Base-by-base conservation (phyloP, 371 early-diverging fungal genomes). In the Rhizomucor pusillus region DNA sequence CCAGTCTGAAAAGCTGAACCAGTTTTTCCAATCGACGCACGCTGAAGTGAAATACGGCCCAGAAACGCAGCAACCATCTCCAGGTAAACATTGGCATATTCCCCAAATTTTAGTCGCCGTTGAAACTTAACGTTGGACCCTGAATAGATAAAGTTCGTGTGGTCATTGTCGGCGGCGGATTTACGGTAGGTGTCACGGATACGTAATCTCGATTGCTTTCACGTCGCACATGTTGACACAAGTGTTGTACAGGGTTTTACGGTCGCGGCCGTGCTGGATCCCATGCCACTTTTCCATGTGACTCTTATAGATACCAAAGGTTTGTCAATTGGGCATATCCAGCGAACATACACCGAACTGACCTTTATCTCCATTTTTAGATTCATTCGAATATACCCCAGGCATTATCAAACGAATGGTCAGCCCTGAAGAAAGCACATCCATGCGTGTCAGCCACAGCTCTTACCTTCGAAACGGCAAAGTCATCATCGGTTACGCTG, bases 291-390 rank as follows among this genome's bases (percentile, higher is more conserved):
- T 11, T 77, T 77, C 35, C 67, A 77, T 54, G 73, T 77, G 7
- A 71, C 71, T 6, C 51, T 77, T 14, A 73, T 77, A 9, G 77
- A 77, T 54, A 64, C 68, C 12, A 77, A 77, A 67, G 77, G 77
- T 75, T 49, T 49, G 39, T 20, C 20, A 47, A 22, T 19, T 12
- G 12, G 5, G 11, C 6, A 39, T 36, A 18, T 37, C 33, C 35
- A 20, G 12, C 19, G 5, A 41, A 16, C 5, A 41, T 19, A 41
- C 11, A 5, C 41, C 5, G 16, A 41, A 12, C 11, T 41, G 29
- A 29, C 29, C 29, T 3, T 29, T 29, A 7, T 48, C n/a, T 23
- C 39, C 24, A 24, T n/a, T 13, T 12, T 10, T 16, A 71, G 72
- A 62, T 48, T 67, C 72, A 2, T 71, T 71, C 44, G 72, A 71